Percentiles rank a stretch among this genome's conserved stretches.
phyloP scores from a whole-genome alignment of 306 rosid species.

The Leucaena leucocephala region DNA sequence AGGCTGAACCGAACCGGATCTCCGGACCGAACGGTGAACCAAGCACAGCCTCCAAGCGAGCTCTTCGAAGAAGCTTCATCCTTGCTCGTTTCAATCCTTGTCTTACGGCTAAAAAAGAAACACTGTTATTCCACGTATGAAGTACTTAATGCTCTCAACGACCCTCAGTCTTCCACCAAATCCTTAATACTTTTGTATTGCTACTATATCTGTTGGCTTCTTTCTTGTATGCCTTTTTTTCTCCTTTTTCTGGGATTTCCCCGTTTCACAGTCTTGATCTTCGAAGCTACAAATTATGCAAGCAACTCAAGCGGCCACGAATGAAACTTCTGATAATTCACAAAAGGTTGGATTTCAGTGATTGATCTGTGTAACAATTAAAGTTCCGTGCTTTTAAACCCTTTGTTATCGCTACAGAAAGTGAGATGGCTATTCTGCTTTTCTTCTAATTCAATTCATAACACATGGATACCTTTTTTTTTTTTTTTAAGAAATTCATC shows the following conservation, averaged over 20 bases:
- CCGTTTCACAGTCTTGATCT: constrained; percentile 18
- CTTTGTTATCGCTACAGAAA: neutral
- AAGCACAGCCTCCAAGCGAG: neutral
- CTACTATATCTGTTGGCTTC: constrained; percentile 28
- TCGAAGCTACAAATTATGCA: constrained; percentile 54
- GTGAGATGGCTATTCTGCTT: neutral
- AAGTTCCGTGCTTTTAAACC: constrained; percentile 30
- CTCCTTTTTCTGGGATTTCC: neutral
- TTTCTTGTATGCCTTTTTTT: neutral
- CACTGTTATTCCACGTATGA: neutral
- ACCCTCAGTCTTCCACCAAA: constrained; percentile 3
- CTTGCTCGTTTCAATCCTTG: neutral
- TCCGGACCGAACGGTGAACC: neutral
- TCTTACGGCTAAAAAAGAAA: neutral
- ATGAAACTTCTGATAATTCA: constrained; percentile 36
- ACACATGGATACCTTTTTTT: neutral
- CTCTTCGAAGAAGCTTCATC: neutral
- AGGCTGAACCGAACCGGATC: neutral
- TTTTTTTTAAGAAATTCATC: constrained; percentile 4
- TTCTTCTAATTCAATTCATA: constrained; percentile 12
- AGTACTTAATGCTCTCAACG: neutral
- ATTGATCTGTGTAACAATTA: constrained; percentile 3
- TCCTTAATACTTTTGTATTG: neutral
- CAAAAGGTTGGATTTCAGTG: constrained; percentile 34
- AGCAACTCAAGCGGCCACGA: constrained; percentile 41